Evolutionary conservation across 2,329 filamentous ascomycete species (phyloP).

Genomic region (Ilyonectria destructans): DNA sequence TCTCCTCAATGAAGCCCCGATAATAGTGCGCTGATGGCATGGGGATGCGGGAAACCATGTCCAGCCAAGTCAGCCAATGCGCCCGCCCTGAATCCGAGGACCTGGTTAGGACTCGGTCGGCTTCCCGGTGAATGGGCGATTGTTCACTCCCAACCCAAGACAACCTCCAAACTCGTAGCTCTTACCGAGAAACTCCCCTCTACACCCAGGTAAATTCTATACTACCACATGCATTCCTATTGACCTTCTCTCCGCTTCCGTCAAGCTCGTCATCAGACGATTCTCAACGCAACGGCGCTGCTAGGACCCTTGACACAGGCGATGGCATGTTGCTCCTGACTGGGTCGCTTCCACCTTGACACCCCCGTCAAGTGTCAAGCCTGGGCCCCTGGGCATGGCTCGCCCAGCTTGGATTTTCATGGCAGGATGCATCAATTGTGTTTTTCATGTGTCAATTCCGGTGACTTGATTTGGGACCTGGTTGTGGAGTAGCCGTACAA

Average conservation of each 20-base stretch:
- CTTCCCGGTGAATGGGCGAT: conserved; percentile 26
- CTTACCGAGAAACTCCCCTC: background rate
- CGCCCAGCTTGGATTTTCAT: conserved; percentile 28
- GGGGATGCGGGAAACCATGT: conserved; percentile 39
- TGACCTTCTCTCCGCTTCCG: background rate
- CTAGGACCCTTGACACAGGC: conserved; percentile 25
- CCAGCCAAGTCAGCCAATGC: conserved; percentile 42
- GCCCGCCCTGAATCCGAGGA: conserved; percentile 43
- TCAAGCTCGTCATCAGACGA: conserved; percentile 27
- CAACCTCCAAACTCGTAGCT: background rate
- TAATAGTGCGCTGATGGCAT: conserved; percentile 37
- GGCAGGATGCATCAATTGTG: conserved; percentile 29
- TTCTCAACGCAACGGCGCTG: conserved; percentile 22
- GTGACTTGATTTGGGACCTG: conserved; percentile 28
- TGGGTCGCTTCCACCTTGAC: conserved; percentile 37
- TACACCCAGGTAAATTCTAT: background rate
- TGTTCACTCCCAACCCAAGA: background rate
- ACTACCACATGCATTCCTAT: background rate
- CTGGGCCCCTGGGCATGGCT: conserved; percentile 21
- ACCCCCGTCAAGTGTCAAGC: conserved; percentile 31
- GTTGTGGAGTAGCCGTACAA: conserved; percentile 37
- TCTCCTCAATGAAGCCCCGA: conserved; percentile 27
- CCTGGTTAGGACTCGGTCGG: conserved; percentile 35
- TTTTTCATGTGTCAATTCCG: conserved; percentile 42
- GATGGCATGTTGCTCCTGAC: conserved; percentile 38